Evolutionary conservation across 2,329 filamentous ascomycete genomes (phyloP).

Genomic region (Gliomastix tumulicola): DNA sequence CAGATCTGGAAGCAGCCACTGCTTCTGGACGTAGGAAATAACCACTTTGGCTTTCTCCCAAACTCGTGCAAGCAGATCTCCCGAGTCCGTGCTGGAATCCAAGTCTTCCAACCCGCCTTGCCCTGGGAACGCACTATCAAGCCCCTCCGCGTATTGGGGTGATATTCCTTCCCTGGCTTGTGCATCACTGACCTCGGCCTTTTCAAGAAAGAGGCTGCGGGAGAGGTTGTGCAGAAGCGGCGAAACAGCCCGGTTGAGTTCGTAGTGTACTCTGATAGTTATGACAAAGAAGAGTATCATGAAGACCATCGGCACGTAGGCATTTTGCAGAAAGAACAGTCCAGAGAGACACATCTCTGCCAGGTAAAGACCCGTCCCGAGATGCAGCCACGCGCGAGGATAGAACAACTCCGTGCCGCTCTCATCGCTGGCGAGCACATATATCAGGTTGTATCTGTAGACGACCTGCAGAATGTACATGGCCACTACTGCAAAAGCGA

Average conservation of each 20-base stretch:
- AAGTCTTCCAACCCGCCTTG: neutral
- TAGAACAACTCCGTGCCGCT: constrained; percentile 87
- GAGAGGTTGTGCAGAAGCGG: constrained; percentile 75
- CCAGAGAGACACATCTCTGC: constrained; percentile 78
- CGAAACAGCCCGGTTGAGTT: constrained; percentile 62
- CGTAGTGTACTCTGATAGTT: constrained; percentile 67
- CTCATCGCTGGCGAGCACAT: constrained; percentile 72
- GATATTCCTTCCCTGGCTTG: constrained; percentile 34
- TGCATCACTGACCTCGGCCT: constrained; percentile 33
- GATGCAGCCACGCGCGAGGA: constrained; percentile 77
- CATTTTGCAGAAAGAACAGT: constrained; percentile 65
- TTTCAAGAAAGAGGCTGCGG: constrained; percentile 55
- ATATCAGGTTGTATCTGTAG: constrained; percentile 88
- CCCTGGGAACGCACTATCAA: neutral
- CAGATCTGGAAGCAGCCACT: neutral
- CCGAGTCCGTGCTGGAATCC: neutral
- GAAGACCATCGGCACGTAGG: constrained; percentile 62
- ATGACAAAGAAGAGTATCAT: constrained; percentile 73
- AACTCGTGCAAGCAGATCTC: neutral
- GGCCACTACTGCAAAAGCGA: constrained; percentile 74
- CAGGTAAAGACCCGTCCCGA: constrained; percentile 78
- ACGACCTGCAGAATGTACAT: constrained; percentile 78
- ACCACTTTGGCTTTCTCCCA: constrained; percentile 9
- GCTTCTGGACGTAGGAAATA: constrained; percentile 3
- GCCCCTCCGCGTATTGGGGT: neutral